Evolutionary conservation across 805 yeast genomes (phyloP), one percentile per base, ranked within the genome.

Genomic region (Sugiyamaella lignohabitans): DNA sequence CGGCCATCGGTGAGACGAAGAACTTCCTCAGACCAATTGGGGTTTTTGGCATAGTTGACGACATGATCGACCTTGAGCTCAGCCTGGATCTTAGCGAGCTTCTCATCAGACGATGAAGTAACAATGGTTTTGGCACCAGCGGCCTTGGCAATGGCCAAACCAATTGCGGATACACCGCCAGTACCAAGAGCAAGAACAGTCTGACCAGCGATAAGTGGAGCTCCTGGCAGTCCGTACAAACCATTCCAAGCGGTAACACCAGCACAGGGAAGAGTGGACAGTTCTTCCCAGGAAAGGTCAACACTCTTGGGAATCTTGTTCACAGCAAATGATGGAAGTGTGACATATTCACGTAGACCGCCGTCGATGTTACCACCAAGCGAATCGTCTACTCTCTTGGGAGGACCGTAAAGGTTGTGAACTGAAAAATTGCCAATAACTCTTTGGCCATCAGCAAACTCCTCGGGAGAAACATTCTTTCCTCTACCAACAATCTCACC

Each of bases 221-320:
- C 24, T n/a, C n/a, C n/a, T n/a, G n/a, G n/a, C n/a, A 36, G 19
- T 3, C 51, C 51, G 30, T 21, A 48, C 5, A 48, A 36, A 3
- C 42, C 48, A 34, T 48, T 48, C 51, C 51, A 48, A 14, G 42
- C 17, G 22, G 51, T 44, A 19, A 48, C 40, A 3, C 48, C 51
- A 22, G 51, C 42, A 30, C 51, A 48, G 1, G 36, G 42, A 32
- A 48, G 36, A 11, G 42, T 16, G 5, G 51, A 41, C n/a, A 35
- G n/a, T 19, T 45, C 38, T 24, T 43, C 42, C 51, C 51, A 48
- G 2, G 48, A 20, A 18, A 48, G 44, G 21, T 45, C 43, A 3
- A 19, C 49, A 6, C 40, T 35, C 16, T 41, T 41, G 14, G 50
- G 20, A 16, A 48, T 32, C 20, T 46, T 45, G 27, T 20, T 36